phyloP scores from a whole-genome alignment of 306 rosid genomes.

The Rubus idaeus region DNA sequence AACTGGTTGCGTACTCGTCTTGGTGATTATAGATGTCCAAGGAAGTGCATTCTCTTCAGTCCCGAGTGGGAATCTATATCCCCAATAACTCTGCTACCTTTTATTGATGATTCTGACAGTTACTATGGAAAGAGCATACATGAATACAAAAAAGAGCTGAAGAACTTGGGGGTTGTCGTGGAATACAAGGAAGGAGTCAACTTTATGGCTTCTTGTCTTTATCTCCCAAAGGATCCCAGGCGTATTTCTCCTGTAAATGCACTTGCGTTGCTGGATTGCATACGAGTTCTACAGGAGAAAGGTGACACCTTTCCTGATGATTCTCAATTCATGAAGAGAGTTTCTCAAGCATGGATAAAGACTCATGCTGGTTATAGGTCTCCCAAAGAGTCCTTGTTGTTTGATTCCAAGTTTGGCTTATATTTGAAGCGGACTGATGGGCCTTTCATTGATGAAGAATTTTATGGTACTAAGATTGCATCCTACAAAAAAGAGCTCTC shows the following conservation, averaged over 20 bases:
- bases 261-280: slow-evolving; percentile 53
- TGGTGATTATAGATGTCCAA: slow-evolving; percentile 44
- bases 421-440: slow-evolving; percentile 48
- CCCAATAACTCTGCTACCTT: slow-evolving; percentile 57
- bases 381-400: slow-evolving; percentile 54
- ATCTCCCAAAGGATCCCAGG: slow-evolving; percentile 40
- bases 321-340: slow-evolving; percentile 13
- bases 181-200: slow-evolving; percentile 47
- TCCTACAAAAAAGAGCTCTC: slow-evolving; percentile 46
- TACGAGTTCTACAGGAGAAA: slow-evolving; percentile 20
- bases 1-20: slow-evolving; percentile 60
- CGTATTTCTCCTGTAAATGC: slow-evolving; percentile 37
- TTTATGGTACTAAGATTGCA: slow-evolving; percentile 42
- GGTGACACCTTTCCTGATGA: slow-evolving; percentile 26
- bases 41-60: slow-evolving; percentile 55
- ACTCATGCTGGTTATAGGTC: slow-evolving; percentile 50
- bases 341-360: slow-evolving; percentile 62
- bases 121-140: slow-evolving; percentile 44
- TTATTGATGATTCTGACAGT: slow-evolving; percentile 49
- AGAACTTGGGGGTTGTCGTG: slow-evolving; percentile 48
- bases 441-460: slow-evolving; percentile 58
- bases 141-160: slow-evolving; percentile 49
- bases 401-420: slow-evolving; percentile 39
- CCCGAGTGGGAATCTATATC: slow-evolving; percentile 58
- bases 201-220: slow-evolving; percentile 37